Evolutionary conservation across 768 basidiomycete species (phyloP), one percentile per base, ranked within the genome.

Genomic region (Stropharia rugosoannulata): DNA sequence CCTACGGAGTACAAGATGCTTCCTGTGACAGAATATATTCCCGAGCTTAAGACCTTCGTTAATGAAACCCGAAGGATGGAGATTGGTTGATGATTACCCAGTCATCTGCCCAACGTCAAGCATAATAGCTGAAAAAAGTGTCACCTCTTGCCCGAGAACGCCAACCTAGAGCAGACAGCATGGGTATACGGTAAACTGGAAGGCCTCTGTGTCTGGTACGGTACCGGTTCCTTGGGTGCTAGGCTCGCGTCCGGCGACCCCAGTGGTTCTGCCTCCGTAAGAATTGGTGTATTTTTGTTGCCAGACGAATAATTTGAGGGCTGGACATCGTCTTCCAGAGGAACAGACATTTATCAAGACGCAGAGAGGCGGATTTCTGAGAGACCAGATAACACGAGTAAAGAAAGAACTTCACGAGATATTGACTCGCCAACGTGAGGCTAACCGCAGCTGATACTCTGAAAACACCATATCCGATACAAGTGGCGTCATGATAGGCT

Each of bases 1-100:
- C 73, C 73, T 18, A 73, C 70, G n/a, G 73, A 73, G 29, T 63
- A 66, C n/a, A 72, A 56, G 41, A 73, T 69, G 13, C 64, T 57
- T 1, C 71, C 73, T 4, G 70, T 71, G 10, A 70, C 70, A 44
- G 73, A 69, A 60, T 72, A 74, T 48, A 74, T 74, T 11, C 72
- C 72, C 37, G 72, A 71, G 8, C 72, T 73, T 43, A 36, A 4
- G 15, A 27, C 27, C 51, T 27, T 36, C 5, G 35, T 15, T 19
- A 29, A 22, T 11, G 22, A 27, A 49, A 27, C 12, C 15, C 11
- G 45, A 46, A 22, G 22, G 9, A 22, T 13, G 45, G 8, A 15
- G 8, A 29, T 27, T 19, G 13, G 35, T 18, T 9, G 12, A 49
- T 32, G 49, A 59, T 44, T 51, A 71, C 72, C 70, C 72, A 32